Percentiles rank a stretch among this genome's conserved stretches.
Conservation (phyloP, 352 stramenopile species). For the Globisporangium uncinulatum region DNA sequence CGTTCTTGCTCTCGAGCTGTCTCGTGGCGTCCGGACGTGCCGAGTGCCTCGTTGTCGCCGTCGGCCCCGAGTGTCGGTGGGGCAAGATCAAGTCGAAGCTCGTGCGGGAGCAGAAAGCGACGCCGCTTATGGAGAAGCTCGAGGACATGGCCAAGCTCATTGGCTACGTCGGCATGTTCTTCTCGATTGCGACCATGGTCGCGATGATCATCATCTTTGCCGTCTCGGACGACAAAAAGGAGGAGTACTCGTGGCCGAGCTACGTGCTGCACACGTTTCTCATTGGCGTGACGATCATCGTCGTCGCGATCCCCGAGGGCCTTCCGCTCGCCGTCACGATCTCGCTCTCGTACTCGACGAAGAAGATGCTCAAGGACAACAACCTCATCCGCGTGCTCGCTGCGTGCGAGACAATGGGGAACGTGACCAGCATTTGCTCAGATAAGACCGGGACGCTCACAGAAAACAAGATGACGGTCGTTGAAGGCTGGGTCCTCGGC, state of each 20-base stretch:
- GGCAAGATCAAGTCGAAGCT: constrained; percentile 91
- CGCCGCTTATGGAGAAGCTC: constrained; percentile 92
- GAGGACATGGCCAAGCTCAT: constrained; percentile 89
- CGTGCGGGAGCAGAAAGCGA: constrained; percentile 82
- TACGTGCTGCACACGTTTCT: constrained; percentile 93
- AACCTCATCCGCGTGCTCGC: constrained; percentile 97
- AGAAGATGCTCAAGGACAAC: constrained; percentile 98
- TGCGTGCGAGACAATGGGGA: constrained; percentile 98
- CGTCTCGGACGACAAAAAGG: constrained; percentile 44
- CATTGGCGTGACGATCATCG: constrained; percentile 92
- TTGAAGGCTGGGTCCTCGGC: constrained; percentile 84
- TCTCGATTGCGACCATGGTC: constrained; percentile 83
- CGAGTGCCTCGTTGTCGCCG: constrained; percentile 79
- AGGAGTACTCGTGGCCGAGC: constrained; percentile 61
- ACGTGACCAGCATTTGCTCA: constrained; percentile 97
- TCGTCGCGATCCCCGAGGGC: constrained; percentile 94
- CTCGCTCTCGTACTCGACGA: constrained; percentile 93
- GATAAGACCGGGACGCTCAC: constrained; percentile 97
- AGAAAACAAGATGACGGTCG: constrained; percentile 97
- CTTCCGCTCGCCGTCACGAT: constrained; percentile 93
- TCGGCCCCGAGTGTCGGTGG: constrained; percentile 81
- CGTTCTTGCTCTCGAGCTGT: constrained; percentile 86
- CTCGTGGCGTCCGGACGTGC: constrained; percentile 65
- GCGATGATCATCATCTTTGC: constrained; percentile 85
- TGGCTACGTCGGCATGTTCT: constrained; percentile 79